Evolutionary conservation across 106 monocot genomes (phyloP).

Genomic region (Dioscorea zingiberensis): DNA sequence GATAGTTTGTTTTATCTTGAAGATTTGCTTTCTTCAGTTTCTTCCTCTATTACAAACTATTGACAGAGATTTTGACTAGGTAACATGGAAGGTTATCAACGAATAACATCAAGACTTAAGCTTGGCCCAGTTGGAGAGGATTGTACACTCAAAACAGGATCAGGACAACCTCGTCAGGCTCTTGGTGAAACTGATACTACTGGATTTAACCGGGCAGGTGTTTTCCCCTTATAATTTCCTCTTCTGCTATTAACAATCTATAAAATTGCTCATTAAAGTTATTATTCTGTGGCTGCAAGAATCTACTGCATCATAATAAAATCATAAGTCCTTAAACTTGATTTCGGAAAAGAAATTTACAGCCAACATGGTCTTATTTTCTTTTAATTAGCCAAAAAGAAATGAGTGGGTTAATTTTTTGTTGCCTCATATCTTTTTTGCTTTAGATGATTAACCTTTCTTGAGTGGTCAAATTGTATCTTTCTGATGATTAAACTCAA

Average conservation of each 20-base stretch:
- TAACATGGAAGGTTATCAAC: constrained; percentile 57
- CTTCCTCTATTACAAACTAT: neutral
- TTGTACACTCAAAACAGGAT: constrained; percentile 8
- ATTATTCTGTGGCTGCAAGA: no score
- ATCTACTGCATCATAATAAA: no score
- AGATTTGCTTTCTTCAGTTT: neutral
- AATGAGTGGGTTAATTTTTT: no score
- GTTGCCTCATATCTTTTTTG: no score
- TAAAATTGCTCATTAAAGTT: no score
- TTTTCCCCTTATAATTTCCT: neutral
- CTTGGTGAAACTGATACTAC: constrained; percentile 28
- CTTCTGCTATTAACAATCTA: neutral
- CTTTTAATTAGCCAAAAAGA: no score
- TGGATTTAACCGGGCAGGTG: constrained; percentile 38
- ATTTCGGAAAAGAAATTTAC: no score
- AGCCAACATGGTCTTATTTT: no score
- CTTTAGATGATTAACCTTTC: no score
- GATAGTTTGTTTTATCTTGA: neutral
- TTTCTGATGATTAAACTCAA: no score
- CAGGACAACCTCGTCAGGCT: constrained; percentile 25
- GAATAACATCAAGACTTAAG: constrained; percentile 72
- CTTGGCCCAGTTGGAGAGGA: constrained; percentile 73
- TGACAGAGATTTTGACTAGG: constrained; percentile 26
- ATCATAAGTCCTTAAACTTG: no score
- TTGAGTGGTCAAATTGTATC: no score